Conservation (phyloP, 805 yeast species). For the Cyberlindnera mycetangii region DNA sequence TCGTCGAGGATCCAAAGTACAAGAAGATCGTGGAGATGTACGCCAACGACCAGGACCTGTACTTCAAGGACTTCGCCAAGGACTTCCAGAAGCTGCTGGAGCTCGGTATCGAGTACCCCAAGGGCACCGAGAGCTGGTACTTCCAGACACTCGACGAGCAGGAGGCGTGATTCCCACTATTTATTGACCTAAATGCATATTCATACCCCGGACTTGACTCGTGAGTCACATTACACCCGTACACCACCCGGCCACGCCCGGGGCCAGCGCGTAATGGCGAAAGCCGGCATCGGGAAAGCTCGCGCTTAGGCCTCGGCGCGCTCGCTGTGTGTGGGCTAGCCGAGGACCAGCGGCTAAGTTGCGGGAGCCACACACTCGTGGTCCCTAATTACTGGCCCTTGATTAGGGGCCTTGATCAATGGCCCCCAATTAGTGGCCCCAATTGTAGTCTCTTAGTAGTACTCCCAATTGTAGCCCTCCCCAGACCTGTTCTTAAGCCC, state of each 20-base stretch:
- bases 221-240: conserved; percentile 1
- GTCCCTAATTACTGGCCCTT: no score
- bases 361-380: no score
- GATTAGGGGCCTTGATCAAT: no score
- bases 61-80: conserved; percentile 59
- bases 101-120: conserved; percentile 62
- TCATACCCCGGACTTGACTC: not conserved
- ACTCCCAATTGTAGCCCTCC: no score
- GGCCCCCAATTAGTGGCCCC: no score
- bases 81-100: conserved; percentile 73
- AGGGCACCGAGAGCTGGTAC: conserved; percentile 38
- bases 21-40: conserved; percentile 59
- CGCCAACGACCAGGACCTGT: conserved; percentile 61
- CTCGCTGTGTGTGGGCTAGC: not conserved
- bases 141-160: conserved; percentile 75
- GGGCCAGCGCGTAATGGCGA: not conserved
- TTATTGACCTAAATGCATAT: not conserved
- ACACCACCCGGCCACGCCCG: not conserved
- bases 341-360: no score
- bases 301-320: not conserved
- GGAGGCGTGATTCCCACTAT: conserved; percentile 11
- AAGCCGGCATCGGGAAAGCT: not conserved
- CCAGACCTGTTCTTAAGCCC: not conserved
- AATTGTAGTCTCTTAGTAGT: no score
- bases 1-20: conserved; percentile 59